These are phyloP conservation scores for Kingdonia uniflora DNA, from an alignment of 164 flowering plant species.

Conservation along the genomic window DNA sequence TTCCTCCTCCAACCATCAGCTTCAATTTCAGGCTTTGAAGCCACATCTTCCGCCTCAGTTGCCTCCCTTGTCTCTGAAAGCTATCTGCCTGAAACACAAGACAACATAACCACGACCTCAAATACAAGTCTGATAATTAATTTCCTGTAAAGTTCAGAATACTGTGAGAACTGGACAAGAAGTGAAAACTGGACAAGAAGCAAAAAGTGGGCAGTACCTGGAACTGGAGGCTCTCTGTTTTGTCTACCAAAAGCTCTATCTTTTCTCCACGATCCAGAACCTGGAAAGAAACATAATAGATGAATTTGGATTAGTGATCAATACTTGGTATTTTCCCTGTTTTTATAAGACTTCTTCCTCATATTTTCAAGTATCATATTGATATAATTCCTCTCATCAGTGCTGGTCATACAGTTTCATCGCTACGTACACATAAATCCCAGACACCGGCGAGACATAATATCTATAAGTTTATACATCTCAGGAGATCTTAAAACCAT, in stretches of 20 bases:
- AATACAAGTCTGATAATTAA: not conserved
- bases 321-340: too few relatives aligned
- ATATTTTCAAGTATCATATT: too few relatives aligned
- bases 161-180: not conserved
- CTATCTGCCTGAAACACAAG: constrained; percentile 68
- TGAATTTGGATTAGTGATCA: not conserved
- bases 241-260: constrained; percentile 92
- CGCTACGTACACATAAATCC: too few relatives aligned
- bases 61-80: constrained; percentile 98
- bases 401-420: too few relatives aligned
- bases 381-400: too few relatives aligned
- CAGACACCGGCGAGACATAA: too few relatives aligned
- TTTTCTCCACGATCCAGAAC: constrained; percentile 96
- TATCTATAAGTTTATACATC: too few relatives aligned
- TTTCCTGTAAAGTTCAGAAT: not conserved
- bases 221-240: constrained; percentile 89
- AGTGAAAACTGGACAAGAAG: not conserved
- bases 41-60: constrained; percentile 91
- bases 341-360: too few relatives aligned
- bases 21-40: constrained; percentile 76
- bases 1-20: constrained; percentile 56
- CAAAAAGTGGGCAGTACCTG: constrained; percentile 41
- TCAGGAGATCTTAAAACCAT: too few relatives aligned
- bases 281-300: constrained; percentile 18
- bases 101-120: too few relatives aligned